phyloP scores from a whole-genome alignment of 371 early-diverging fungal species.

The Funneliformis caledonium region DNA sequence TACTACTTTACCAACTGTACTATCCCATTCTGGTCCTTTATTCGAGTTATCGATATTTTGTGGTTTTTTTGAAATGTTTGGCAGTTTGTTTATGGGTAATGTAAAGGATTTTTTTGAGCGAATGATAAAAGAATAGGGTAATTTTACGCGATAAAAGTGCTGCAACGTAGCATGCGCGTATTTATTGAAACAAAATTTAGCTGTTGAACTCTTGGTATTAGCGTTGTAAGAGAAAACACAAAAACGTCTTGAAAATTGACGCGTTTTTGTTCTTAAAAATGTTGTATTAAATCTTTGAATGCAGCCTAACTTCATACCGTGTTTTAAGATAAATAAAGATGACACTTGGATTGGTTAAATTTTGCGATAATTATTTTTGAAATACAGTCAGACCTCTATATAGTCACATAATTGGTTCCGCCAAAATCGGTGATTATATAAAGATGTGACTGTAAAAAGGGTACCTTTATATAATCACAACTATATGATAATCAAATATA shows the following conservation, averaged over 20 bases:
- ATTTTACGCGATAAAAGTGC: background rate
- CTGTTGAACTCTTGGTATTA: background rate
- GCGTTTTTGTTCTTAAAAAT: background rate
- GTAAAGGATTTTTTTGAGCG: slow-evolving; percentile 6
- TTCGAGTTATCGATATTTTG: background rate
- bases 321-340: no score
- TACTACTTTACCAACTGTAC: slow-evolving; percentile 48
- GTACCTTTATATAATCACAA: no score
- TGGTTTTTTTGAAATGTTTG: background rate
- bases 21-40: slow-evolving; percentile 29
- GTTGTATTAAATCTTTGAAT: background rate
- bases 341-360: no score
- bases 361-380: no score
- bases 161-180: background rate
- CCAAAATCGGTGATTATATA: no score
- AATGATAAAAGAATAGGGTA: background rate
- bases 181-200: background rate
- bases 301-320: background rate
- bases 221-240: background rate
- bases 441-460: no score
- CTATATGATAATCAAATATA: no score
- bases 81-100: background rate
- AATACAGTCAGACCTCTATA: no score
- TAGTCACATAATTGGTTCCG: no score
- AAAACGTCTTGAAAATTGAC: background rate